These are phyloP conservation scores for Straminergon stramineum DNA, from an alignment of 225 moss, liverwort and hornwort genomes.

Conservation along the genomic window DNA sequence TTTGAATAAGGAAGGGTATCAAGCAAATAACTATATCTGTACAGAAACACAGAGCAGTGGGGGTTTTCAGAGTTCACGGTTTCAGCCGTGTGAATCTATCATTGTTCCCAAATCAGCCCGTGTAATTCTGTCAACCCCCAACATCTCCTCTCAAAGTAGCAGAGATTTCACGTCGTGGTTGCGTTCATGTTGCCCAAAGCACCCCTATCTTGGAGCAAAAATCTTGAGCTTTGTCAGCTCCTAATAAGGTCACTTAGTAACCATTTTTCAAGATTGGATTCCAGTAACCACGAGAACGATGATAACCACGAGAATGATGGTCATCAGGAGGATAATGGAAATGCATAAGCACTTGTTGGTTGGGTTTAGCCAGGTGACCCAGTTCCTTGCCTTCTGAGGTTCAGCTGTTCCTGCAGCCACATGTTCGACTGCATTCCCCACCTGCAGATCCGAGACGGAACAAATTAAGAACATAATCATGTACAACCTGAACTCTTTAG, in stretches of 20 bases:
- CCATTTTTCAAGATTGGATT: slow-evolving; percentile 30
- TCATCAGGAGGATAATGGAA: slow-evolving; percentile 16
- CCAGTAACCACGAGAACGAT: slow-evolving; percentile 21
- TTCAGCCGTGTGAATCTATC: background rate
- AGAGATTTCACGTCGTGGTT: background rate
- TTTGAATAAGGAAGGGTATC: background rate
- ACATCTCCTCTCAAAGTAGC: too few species aligned
- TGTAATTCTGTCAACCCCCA: background rate
- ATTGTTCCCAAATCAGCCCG: background rate
- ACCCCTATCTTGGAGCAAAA: background rate
- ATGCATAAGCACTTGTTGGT: slow-evolving; percentile 44
- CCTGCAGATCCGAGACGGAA: background rate
- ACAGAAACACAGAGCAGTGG: background rate
- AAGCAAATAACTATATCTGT: background rate
- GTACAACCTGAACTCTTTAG: background rate
- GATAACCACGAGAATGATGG: slow-evolving; percentile 18
- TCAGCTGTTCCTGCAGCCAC: slow-evolving; percentile 31
- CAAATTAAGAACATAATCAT: background rate
- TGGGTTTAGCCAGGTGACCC: slow-evolving; percentile 30
- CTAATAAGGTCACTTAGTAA: background rate
- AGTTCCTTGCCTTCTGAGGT: slow-evolving; percentile 39
- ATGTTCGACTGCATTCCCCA: slow-evolving; percentile 16
- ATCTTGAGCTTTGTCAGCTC: background rate
- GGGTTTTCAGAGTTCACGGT: background rate
- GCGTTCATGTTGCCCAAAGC: background rate